Base-by-base conservation (phyloP, 768 basidiomycete species). In the Gloeopeniophorella convolvens region DNA sequence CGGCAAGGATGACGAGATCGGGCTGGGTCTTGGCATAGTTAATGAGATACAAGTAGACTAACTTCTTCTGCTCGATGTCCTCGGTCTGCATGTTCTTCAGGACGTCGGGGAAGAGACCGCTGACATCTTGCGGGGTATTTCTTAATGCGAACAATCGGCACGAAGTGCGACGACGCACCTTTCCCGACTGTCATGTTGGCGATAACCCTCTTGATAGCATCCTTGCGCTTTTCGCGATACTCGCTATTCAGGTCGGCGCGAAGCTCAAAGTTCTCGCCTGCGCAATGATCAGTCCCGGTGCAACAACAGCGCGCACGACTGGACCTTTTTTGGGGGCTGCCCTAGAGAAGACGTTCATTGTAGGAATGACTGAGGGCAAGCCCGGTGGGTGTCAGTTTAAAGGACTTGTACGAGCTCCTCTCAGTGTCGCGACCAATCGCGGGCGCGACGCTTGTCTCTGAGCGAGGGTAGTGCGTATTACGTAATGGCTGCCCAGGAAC, bases 51-150 rank as follows among this genome's bases (percentile, higher is more conserved):
- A 96, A 79, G 62, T 96, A 98, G n/a, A 98, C 96, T 28, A 99
- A 86, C 70, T 99, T 98, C 81, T 98, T 99, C 72, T 98, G 96
- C 68, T 99, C 96, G 46, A 99, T 79, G 66, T 98, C 95, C 44
- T 99, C 95, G 21, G 96, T 98, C 71, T 98, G 95, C 94, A 93
- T 96, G 70, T 97, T 97, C 78, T 96, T 96, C 63, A 99, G 82
- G 26, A 98, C 95, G 69, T 98, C 92, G 7, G 95, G 94, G 65
- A 98, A 97, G 58, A 98, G 80, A 18, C 94, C 93, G 62, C 85
- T 87, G 69, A 92, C 88, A 68, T 91, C 87, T 88, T 45, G 18
- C 7, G n/a, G 11, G 18, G 30, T 24, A 13, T 35, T 42, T n/a
- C 27, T 28, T 15, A 28, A 28, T 6, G 43, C 33, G 4, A 10